Evolutionary conservation across 352 stramenopile species (phyloP).

Genomic region (Phytophthora aleatoria): DNA sequence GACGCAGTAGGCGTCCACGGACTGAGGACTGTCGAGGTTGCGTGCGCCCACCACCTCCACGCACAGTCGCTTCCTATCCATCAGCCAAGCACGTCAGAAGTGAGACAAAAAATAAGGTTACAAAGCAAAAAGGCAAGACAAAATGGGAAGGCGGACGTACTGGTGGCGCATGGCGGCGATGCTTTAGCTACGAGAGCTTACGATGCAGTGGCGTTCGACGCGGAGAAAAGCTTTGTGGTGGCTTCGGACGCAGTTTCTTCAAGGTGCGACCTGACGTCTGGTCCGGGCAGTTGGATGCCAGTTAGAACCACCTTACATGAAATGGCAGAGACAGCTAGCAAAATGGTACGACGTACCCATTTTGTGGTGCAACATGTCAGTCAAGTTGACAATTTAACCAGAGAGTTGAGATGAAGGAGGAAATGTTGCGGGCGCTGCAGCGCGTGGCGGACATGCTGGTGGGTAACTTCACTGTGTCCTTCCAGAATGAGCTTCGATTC

Average conservation of each 20-base stretch:
- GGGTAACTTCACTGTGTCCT: conserved; percentile 80
- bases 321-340: conserved; percentile 7
- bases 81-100: conserved; percentile 15
- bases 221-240: conserved; percentile 4
- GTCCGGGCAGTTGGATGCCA: conserved; percentile 16
- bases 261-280: conserved; percentile 23
- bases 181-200: not conserved
- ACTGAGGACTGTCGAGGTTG: conserved; percentile 67
- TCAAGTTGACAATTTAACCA: not conserved
- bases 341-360: conserved; percentile 3
- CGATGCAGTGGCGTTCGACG: not conserved
- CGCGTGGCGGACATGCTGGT: conserved; percentile 76
- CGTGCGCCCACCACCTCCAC: conserved; percentile 73
- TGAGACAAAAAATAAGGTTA: conserved; percentile 1
- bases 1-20: conserved; percentile 73
- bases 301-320: not conserved
- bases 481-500: conserved; percentile 88
- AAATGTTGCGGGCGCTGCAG: conserved; percentile 62
- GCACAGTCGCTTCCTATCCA: conserved; percentile 52
- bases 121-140: not conserved
- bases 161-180: conserved; percentile 7
- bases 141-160: conserved; percentile 7
- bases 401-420: conserved; percentile 57
- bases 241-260: conserved; percentile 23
- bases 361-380: not conserved